Conservation (phyloP, 257 asterid genomes). For the Penstemon barbatus region DNA sequence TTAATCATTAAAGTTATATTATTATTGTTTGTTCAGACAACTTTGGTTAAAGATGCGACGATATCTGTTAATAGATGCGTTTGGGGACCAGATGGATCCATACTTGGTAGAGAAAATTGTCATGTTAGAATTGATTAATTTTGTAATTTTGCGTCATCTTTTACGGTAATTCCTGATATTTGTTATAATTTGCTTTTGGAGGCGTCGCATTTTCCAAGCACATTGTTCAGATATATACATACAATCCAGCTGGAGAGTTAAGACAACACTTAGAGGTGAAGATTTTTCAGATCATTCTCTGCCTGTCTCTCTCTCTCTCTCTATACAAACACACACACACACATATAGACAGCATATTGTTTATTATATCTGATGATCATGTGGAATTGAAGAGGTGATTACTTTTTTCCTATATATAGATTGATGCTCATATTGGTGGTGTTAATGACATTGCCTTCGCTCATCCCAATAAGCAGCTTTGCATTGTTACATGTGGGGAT, state of each 20-base stretch:
- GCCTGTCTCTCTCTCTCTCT: slow-evolving; percentile 17
- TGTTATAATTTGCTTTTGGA: slow-evolving; percentile 26
- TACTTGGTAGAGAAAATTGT: slow-evolving; percentile 62
- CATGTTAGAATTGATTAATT: slow-evolving; percentile 6
- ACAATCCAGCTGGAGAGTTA: slow-evolving; percentile 76
- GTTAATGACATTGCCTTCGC: slow-evolving; percentile 94
- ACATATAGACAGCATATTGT: too few relatives aligned
- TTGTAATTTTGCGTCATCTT: background rate
- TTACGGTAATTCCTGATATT: slow-evolving; percentile 4
- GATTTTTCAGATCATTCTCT: background rate
- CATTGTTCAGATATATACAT: slow-evolving; percentile 85
- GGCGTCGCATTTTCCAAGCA: slow-evolving; percentile 96
- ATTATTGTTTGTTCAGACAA: slow-evolving; percentile 55
- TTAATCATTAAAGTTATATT: slow-evolving; percentile 7
- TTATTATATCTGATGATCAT: background rate
- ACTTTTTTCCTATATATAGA: slow-evolving; percentile 43
- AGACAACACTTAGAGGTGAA: slow-evolving; percentile 87
- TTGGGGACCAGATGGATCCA: slow-evolving; percentile 97
- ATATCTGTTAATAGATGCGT: slow-evolving; percentile 86
- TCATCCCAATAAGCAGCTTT: slow-evolving; percentile 89
- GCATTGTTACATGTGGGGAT: slow-evolving; percentile 90
- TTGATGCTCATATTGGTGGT: slow-evolving; percentile 90
- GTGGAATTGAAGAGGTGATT: slow-evolving; percentile 26
- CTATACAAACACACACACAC: background rate
- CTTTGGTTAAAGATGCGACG: slow-evolving; percentile 85